These are phyloP conservation scores for Metschnikowia arizonensis DNA, from an alignment of 805 yeast genomes.

Conservation along the genomic window DNA sequence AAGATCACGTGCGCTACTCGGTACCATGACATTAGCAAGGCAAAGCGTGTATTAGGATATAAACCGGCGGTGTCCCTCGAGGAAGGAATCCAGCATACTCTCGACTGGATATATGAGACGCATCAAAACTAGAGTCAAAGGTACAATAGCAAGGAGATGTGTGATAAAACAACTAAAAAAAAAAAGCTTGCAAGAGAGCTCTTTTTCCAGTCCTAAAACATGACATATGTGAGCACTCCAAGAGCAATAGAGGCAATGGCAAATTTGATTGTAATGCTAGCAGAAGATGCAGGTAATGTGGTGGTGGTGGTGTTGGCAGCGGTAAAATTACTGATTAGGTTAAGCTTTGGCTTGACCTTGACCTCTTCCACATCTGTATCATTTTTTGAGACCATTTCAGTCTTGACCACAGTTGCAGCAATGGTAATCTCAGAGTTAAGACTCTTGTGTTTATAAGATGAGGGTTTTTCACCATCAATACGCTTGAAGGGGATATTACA, in stretches of 20 bases:
- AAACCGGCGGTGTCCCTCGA: constrained; percentile 73
- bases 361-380: not conserved
- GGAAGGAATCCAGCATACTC: constrained; percentile 72
- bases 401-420: constrained; percentile 11
- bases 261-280: constrained; percentile 2
- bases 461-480: constrained; percentile 26
- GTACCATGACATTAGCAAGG: constrained; percentile 88
- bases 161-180: no score
- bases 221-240: constrained; percentile 7
- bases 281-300: constrained; percentile 6
- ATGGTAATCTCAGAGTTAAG: constrained; percentile 7
- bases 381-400: constrained; percentile 4
- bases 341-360: constrained; percentile 8
- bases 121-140: constrained; percentile 11
- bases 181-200: not conserved
- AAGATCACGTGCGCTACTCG: constrained; percentile 88
- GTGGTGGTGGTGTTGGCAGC: not conserved
- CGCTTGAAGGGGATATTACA: constrained; percentile 49
- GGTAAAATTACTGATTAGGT: constrained; percentile 8
- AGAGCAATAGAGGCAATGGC: constrained; percentile 5
- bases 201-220: not conserved
- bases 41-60: constrained; percentile 73
- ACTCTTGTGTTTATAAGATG: constrained; percentile 10
- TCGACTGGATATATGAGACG: constrained; percentile 85
- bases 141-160: not conserved